Base-by-base conservation (phyloP, 1,284 basidiomycete genomes). In the Marasmius tenuissimus region DNA sequence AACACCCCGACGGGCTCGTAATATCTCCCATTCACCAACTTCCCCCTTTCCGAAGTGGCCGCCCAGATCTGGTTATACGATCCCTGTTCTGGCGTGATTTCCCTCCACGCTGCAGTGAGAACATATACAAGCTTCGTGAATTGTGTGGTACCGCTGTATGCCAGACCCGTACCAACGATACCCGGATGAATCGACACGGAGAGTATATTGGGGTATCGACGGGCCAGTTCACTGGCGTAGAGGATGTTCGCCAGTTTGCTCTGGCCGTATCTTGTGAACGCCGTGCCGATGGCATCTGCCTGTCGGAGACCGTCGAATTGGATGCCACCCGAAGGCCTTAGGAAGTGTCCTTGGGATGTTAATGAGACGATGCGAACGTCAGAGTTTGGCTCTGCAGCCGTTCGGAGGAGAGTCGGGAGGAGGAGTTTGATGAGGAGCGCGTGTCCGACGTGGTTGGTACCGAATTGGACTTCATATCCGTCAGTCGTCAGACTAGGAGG, bases 401-500 rank as follows among this genome's bases (percentile, higher is more conserved):
- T 52, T 37, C 50, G 50, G n/a, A 52, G 18, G 27, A 52, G 50
- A 27, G 50, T 52, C 10, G 68, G 65, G 37, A 66, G 66, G 12
- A 67, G 52, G 12, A 65, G 62, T 34, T 68, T 68, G 48, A 66
- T 63, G 37, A 68, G 42, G 33, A 66, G 49, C 1, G 64, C 63
- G 49, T 69, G 66, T 4, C 63, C 63, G 48, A 69, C 9, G 42
- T 68, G 66, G 59, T 69, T 69, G 16, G 61, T 55, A 2, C 62
- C 68, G 14, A 68, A 65, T n/a, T 69, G 68, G 8, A 65, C 34
- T 33, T 68, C 68, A 53, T 65, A 68, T 12, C 68, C 68, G 3
- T 69, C 67, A 20, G 55, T 61, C 11, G 66, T 63, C 18, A 52
- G 22, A 33, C 50, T 34, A 3, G 50, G 50, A 2, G 63, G 63